phyloP scores from a whole-genome alignment of 129 eudicot genomes.

The Smallanthus sonchifolius region DNA sequence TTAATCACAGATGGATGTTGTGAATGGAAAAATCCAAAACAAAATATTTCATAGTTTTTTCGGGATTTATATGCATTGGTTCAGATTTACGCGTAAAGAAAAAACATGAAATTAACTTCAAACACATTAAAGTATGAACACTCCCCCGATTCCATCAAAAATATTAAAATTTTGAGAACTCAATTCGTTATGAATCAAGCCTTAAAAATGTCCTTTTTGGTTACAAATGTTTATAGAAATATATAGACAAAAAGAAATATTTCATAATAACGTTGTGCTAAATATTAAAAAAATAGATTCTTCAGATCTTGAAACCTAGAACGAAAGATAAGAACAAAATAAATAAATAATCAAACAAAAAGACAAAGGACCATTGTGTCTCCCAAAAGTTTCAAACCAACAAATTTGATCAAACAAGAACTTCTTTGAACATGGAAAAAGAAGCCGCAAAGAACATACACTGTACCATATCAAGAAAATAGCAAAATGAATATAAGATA shows the following conservation, averaged over 20 bases:
- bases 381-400: neutral
- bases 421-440: neutral
- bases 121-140: neutral
- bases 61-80: neutral
- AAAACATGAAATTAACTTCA: neutral
- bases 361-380: neutral
- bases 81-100: neutral
- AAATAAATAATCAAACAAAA: neutral
- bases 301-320: neutral
- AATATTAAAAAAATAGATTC: neutral
- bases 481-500: neutral
- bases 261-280: neutral
- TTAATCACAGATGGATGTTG: neutral
- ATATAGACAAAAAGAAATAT: neutral
- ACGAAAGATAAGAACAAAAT: neutral
- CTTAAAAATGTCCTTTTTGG: slow-evolving; percentile 7
- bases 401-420: neutral
- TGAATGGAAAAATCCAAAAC: neutral
- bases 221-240: slow-evolving; percentile 9
- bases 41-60: neutral
- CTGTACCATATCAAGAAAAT: neutral
- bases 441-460: neutral
- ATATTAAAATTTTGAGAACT: slow-evolving; percentile 2
- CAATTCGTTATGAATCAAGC: neutral
- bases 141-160: neutral